Evolutionary conservation across 108 stramenopile species (phyloP), one percentile per base, ranked within the genome.

Genomic region (Cyclostephanos invisitatus): DNA sequence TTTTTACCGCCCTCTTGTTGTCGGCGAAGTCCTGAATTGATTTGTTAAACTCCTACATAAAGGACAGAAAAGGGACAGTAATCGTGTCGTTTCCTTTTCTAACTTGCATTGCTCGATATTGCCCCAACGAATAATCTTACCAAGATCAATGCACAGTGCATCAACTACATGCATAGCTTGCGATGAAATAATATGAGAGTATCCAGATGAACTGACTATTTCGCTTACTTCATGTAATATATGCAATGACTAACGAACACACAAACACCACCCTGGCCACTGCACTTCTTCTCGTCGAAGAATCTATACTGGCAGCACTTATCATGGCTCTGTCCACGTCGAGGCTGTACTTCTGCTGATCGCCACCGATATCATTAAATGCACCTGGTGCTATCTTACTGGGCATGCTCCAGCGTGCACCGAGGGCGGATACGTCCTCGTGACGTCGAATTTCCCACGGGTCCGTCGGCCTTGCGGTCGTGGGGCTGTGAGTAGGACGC

Each of bases 281-380:
- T 24, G 25, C 20, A 54, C 53, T 27, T 4, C 7, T 3, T 54
- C 53, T 54, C 25, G 25, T 12, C 7, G 12, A 54, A 54, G 22
- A 54, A 25, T 54, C 50, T 7, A 29, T 48, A 50, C 11, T 27
- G 7, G 65, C 48, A 1, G 49, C 65, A n/a, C 51, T 67, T 35
- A 7, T n/a, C 29, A 51, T 49, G 35, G 22, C 47, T 35, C 65
- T n/a, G 36, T 54, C 50, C 51, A 40, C 40, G 22, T 70, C 36
- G 22, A 78, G 72, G 55, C 48, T 56, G 53, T 62, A 76, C 63
- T 59, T 67, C 22, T 57, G 29, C 40, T 64, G 70, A 62, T 78
- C 64, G 7, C 70, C 77, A 12, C 77, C 77, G n/a, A 78, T 20
- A 72, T 78, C 77, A 72, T 78, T 78, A 32, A 78, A 78, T 62